Base-by-base conservation (phyloP, 2,329 filamentous ascomycete species). In the Colletotrichum sp. region DNA sequence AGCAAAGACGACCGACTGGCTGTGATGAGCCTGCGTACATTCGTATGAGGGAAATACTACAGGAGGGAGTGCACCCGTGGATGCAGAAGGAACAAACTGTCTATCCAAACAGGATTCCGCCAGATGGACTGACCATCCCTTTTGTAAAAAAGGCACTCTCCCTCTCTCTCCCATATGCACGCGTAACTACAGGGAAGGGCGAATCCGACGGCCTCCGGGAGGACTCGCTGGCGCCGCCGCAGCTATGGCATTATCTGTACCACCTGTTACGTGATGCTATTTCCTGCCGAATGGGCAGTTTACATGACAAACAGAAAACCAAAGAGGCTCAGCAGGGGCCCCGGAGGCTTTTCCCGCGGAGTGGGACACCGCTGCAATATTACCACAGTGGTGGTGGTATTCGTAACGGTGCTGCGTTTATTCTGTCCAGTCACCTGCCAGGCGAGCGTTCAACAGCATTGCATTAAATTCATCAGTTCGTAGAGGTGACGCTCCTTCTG, bases 251-350 rank as follows among this genome's bases (percentile, higher is more conserved):
- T 76, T 73, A 76, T 74, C 71, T 61, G 71, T 69, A n/a, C 36
- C 24, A 58, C 36, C 26, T 55, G 74, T 71, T 75, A 69, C 74
- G 74, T 62, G 74, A 76, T 76, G 74, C 30, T 28, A 61, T 34
- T 56, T 73, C 43, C 64, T 56, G 28, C 52, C 74, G 74, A 76
- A 76, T 76, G 65, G 71, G 71, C 65, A 55, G 71, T 76, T 76
- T 76, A 71, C n/a, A 74, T 76, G 71, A 76, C 74, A 74, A 76
- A 76, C 65, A 38, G 61, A 76, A 76, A 71, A 64, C 32, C 65
- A 71, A 70, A 65, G 38, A 56, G 61, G 74, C 67, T 64, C 71
- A 26, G 26, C 48, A 59, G 48, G 66, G 66, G 18, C 58, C 58
- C 21, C 14, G 58, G 56, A 52, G 48, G 62, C 24, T 24, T 66